Base-by-base conservation (phyloP, 192 early-diverging fungal species). In the Linnemannia elongata region DNA sequence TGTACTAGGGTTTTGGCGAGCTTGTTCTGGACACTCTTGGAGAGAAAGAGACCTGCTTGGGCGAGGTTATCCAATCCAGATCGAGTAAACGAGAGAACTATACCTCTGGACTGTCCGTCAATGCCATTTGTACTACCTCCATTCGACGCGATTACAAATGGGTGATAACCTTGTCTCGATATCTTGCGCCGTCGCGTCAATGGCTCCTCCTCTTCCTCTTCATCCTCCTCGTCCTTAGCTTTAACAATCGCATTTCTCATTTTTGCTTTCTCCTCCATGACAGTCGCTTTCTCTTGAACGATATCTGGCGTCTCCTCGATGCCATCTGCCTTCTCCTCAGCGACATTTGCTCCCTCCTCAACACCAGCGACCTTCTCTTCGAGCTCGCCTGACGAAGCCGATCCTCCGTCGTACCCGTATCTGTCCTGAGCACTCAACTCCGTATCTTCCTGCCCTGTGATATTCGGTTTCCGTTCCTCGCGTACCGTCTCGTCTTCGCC, bases 121-220 rank as follows among this genome's bases (percentile, higher is more conserved):
- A 9, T 33, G 27, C 22, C 57, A 0, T 2, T 27, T 60, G 30
- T 35, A 33, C 10, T 13, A 4, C 30, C 4, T 2, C 9, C 30
- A 3, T 12, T 1, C 4, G 30, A 12, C 10, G 27, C 30, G 0
- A 13, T 33, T 10, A 12, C 9, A 3, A 33, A 35, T 13, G 60
- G 60, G 27, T 66, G 10, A 30, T 30, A 66, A 13, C 0, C 60
- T 66, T 66, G 60, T 6, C 33, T 66, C 13, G 55, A 6, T 27
- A 2, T 12, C 27, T 3, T 12, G 3, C 13, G 13, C 8, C 72
- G 72, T 73, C 72, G 24, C 10, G 0, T 73, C 72, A 73, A 30
- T 13, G 72, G 72, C 30, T 73, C 72, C 12, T 73, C 72, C 27
- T 73, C 72, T 13, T 73, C 72, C 15, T 73, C 71, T 9, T 72